A percentile compares a stretch with the other conserved stretches of the same genome.
phyloP scores from a whole-genome alignment of 495 filamentous ascomycete genomes.

The Gamarada debralockiae region DNA sequence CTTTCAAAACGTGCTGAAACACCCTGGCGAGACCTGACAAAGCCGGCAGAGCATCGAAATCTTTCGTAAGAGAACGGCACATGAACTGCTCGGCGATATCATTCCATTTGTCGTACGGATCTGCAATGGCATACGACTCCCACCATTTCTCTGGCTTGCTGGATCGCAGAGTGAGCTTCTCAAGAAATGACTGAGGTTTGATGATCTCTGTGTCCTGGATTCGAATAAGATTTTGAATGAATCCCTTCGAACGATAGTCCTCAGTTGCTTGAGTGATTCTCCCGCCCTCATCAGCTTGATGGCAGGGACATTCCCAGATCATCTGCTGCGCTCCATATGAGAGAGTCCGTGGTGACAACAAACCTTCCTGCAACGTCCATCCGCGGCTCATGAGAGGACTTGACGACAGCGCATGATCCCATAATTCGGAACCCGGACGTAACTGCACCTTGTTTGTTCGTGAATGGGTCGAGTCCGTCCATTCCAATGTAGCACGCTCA shows the following conservation, averaged over 20 bases:
- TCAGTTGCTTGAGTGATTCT: slow-evolving; percentile 19
- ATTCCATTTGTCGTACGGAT: slow-evolving; percentile 24
- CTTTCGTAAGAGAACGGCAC: slow-evolving; percentile 20
- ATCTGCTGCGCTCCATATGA: no score
- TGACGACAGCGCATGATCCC: slow-evolving; percentile 22
- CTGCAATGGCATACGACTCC: slow-evolving; percentile 5
- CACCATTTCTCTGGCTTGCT: slow-evolving; percentile 16
- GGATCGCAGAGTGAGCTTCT: slow-evolving; percentile 7
- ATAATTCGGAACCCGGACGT: slow-evolving; percentile 20
- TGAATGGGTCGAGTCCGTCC: slow-evolving; percentile 8
- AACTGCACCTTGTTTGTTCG: slow-evolving; percentile 16
- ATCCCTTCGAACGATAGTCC: slow-evolving; percentile 24
- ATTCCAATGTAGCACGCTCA: slow-evolving; percentile 16
- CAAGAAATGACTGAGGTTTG: slow-evolving; percentile 12
- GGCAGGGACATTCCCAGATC: no score
- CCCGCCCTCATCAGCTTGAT: slow-evolving; percentile 25
- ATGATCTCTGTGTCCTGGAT: slow-evolving; percentile 1
- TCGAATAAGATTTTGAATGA: slow-evolving; percentile 22
- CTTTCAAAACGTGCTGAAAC: slow-evolving; percentile 22
- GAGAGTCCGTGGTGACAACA: no score
- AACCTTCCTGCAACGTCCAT: no score
- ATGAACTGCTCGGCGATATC: slow-evolving; percentile 24
- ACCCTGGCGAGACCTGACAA: slow-evolving; percentile 23
- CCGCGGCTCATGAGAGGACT: slow-evolving; percentile 25
- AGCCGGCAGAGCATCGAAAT: slow-evolving; percentile 20